These are phyloP conservation scores for Meira nashicola DNA, from an alignment of 1,284 basidiomycete genomes.

Conservation along the genomic window DNA sequence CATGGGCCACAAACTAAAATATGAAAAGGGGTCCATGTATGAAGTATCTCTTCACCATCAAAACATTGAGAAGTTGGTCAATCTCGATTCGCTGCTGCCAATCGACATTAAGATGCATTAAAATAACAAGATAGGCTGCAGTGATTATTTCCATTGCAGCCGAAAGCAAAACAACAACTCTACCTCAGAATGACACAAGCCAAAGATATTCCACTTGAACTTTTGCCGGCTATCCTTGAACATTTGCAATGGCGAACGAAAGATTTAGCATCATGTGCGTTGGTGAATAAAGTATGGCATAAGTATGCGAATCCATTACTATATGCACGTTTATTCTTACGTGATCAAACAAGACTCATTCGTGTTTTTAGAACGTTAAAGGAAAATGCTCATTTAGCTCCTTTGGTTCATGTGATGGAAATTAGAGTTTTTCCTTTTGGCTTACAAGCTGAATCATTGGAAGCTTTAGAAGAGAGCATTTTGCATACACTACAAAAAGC, in stretches of 20 bases:
- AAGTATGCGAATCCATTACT: slow-evolving; percentile 30
- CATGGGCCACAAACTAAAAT: too few species aligned
- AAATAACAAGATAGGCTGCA: too few species aligned
- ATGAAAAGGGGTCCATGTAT: too few species aligned
- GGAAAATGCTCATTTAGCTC: slow-evolving; percentile 22
- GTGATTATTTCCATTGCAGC: too few species aligned
- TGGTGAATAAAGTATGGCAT: slow-evolving; percentile 25
- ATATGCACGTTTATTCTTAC: slow-evolving; percentile 45
- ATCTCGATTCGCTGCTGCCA: too few species aligned
- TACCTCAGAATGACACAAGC: neutral
- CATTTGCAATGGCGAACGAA: slow-evolving; percentile 29
- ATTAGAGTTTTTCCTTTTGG: slow-evolving; percentile 48
- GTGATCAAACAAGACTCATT: slow-evolving; percentile 38
- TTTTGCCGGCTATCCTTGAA: slow-evolving; percentile 31
- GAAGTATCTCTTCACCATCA: too few species aligned
- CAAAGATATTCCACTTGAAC: slow-evolving; percentile 33
- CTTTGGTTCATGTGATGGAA: slow-evolving; percentile 35
- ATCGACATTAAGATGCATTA: too few species aligned
- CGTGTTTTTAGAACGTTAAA: slow-evolving; percentile 37
- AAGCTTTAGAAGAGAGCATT: slow-evolving; percentile 37
- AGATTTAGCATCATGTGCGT: slow-evolving; percentile 37
- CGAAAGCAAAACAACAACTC: too few species aligned
- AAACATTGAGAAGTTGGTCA: too few species aligned
- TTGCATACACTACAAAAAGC: slow-evolving; percentile 23
- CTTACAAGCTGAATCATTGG: slow-evolving; percentile 39